Base-by-base conservation (phyloP, 768 basidiomycete species). In the Xerocomellus amylosporus region DNA sequence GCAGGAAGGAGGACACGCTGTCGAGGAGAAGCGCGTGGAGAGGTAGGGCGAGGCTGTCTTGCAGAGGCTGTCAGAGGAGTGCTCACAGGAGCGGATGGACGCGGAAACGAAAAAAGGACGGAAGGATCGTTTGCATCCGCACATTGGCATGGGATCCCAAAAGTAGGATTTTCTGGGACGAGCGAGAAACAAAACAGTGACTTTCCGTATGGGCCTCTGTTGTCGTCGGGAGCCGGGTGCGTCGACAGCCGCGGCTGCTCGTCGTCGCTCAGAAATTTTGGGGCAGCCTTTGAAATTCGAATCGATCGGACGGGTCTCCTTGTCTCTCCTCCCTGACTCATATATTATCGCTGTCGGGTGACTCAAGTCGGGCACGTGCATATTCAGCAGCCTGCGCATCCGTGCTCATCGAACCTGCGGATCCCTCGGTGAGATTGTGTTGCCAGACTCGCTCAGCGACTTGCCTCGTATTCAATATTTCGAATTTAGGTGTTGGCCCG, bases 41-140 rank as follows among this genome's bases (percentile, higher is more conserved):
- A 54, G 52, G 37, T 40, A 20, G 43, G 54, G 22, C 34, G 45
- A 34, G 8, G 39, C 38, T 43, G 42, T 48, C 51, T 59, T 33
- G 52, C 30, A 33, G 36, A 46, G 43, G 28, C 26, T 41, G 55
- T 45, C 36, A 31, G 54, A 30, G 33, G 34, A 46, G 43, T 38
- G 50, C 38, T 54, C 50, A 30, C 47, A 53, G 31, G 58, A 56
- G 57, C 57, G 57, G 56, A 62, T 59, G 56, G 55, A 54, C 58
- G 63, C 68, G 61, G 68, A 68, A 61, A 62, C 51, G 63, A 70
- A 68, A 65, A 60, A 68, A 59, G 49, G 56, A 55, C 58, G 57
- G 56, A 58, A 50, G 50, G 43, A 54, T 47, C 46, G 58, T 60
- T 70, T 69, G 54, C 68, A 71, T 72, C 69, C 69, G 69, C 58